phyloP scores from a whole-genome alignment of 1,139 yeast genomes.

The Candida neerlandica region DNA sequence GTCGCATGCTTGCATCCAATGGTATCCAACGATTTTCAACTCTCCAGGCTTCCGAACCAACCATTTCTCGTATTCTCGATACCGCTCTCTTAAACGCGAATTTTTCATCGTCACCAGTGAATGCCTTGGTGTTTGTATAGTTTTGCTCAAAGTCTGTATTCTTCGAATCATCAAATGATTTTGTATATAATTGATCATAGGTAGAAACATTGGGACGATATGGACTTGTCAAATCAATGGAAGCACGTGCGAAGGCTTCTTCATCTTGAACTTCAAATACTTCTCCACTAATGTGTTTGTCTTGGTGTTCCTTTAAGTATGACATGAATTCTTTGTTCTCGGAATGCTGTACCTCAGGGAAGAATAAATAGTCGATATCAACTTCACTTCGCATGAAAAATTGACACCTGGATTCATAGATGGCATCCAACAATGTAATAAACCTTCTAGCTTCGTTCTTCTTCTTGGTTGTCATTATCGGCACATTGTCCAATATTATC shows the following conservation, averaged over 20 bases:
- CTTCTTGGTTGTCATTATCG: conserved; percentile 57
- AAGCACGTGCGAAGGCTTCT: conserved; percentile 69
- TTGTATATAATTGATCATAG: conserved; percentile 50
- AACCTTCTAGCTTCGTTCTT: conserved; percentile 71
- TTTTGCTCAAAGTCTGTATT: conserved; percentile 22
- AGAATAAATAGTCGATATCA: conserved; percentile 55
- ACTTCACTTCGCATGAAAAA: conserved; percentile 54
- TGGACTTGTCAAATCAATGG: conserved; percentile 61
- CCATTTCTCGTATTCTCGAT: conserved; percentile 69
- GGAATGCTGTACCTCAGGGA: conserved; percentile 47
- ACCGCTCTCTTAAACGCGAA: conserved; percentile 77
- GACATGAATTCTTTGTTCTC: conserved; percentile 20
- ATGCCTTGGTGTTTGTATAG: conserved; percentile 54
- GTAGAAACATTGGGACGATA: conserved; percentile 70
- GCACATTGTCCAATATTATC: conserved; percentile 62
- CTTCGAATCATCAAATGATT: conserved; percentile 35
- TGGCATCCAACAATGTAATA: conserved; percentile 66
- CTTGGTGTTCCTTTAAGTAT: conserved; percentile 17
- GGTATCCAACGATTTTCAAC: conserved; percentile 54
- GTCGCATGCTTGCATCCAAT: conserved; percentile 52
- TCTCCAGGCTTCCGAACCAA: conserved; percentile 58
- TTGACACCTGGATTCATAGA: conserved; percentile 68
- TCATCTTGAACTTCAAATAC: conserved; percentile 57
- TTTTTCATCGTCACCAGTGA: conserved; percentile 78
- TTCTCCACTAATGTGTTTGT: conserved; percentile 19